These are phyloP conservation scores for Corylus americana DNA, from an alignment of 306 rosid genomes.

Conservation along the genomic window DNA sequence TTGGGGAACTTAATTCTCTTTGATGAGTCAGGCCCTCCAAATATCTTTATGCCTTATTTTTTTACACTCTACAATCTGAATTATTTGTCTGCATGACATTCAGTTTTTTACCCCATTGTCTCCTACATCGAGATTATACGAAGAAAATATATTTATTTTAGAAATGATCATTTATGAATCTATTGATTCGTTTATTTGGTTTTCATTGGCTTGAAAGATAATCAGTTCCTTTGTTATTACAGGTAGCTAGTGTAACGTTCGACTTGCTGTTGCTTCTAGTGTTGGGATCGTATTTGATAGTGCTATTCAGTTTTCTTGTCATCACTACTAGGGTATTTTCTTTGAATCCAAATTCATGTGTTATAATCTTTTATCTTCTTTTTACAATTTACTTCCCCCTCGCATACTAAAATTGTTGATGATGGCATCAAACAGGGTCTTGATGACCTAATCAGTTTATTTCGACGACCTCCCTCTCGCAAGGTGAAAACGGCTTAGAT, in stretches of 20 bases:
- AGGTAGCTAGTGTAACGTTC: slow-evolving; percentile 97
- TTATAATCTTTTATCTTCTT: not conserved
- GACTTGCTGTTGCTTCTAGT: slow-evolving; percentile 91
- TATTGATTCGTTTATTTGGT: not conserved
- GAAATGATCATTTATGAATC: not conserved
- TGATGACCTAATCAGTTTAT: slow-evolving; percentile 89
- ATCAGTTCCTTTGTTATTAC: slow-evolving; percentile 33
- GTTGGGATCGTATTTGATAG: slow-evolving; percentile 62
- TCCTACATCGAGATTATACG: not conserved
- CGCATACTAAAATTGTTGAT: not conserved
- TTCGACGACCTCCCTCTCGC: slow-evolving; percentile 93
- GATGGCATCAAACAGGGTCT: slow-evolving; percentile 65
- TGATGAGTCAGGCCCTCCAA: not conserved
- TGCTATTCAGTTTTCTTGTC: slow-evolving; percentile 66
- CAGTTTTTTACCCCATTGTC: no score
- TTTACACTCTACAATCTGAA: not conserved
- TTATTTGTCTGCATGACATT: no score
- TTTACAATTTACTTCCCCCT: not conserved
- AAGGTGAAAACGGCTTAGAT: slow-evolving; percentile 87
- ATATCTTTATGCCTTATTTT: not conserved
- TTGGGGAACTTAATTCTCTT: no score
- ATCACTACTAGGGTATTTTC: slow-evolving; percentile 61
- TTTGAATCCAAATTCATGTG: not conserved
- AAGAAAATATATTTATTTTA: not conserved
- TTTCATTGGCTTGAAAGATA: slow-evolving; percentile 18